phyloP scores from a whole-genome alignment of 441 rosid genomes.

The Erodium texanum region DNA sequence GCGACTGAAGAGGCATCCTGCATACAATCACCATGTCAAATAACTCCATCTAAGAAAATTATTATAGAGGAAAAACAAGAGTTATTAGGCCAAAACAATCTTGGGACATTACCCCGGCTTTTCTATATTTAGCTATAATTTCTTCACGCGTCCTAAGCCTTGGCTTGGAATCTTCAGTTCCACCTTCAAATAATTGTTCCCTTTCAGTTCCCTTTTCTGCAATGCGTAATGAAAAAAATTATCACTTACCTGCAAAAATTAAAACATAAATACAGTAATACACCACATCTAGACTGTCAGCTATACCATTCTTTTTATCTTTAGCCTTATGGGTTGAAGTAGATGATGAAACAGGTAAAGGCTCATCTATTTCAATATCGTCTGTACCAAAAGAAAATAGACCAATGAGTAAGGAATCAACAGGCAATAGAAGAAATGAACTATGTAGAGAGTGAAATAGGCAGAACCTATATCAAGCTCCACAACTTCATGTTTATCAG shows the following conservation, averaged over 20 bases:
- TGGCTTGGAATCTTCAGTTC: conserved; percentile 35
- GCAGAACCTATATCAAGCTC: conserved; percentile 55
- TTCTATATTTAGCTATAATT: conserved; percentile 48
- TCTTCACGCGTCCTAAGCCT: conserved; percentile 49
- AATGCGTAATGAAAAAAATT: conserved; percentile 9
- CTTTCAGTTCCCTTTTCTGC: conserved; percentile 42
- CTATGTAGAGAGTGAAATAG: conserved; percentile 4
- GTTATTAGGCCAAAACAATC: conserved; percentile 7
- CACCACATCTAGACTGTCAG: conserved; percentile 7
- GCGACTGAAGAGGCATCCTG: conserved; percentile 62
- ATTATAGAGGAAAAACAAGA: neutral
- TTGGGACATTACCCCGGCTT: conserved; percentile 34
- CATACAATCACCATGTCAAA: conserved; percentile 14
- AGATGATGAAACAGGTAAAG: conserved; percentile 18
- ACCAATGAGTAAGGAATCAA: conserved; percentile 8
- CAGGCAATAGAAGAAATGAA: neutral
- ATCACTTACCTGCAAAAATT: conserved; percentile 6
- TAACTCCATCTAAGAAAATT: conserved; percentile 1
- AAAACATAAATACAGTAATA: neutral
- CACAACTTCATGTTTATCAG: conserved; percentile 26
- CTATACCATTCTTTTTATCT: conserved; percentile 28
- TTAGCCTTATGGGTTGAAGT: conserved; percentile 30
- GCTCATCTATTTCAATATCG: conserved; percentile 54
- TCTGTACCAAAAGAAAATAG: conserved; percentile 24
- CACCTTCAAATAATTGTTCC: conserved; percentile 41